Conservation (phyloP, 2,329 filamentous ascomycete species). For the Verticillium klebahnii region DNA sequence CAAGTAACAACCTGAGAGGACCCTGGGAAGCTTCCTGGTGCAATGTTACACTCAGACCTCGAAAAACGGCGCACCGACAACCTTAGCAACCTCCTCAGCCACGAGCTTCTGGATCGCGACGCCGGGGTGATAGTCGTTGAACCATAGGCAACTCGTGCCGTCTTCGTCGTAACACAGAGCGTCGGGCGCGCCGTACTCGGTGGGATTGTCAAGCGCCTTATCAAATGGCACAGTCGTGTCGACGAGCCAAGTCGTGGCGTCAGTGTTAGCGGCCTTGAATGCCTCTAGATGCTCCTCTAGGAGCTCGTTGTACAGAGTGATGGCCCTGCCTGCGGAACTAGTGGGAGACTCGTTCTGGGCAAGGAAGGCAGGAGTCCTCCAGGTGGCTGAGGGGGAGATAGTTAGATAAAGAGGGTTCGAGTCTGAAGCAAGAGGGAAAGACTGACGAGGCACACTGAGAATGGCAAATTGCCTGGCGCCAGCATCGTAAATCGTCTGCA, state of each 20-base stretch:
- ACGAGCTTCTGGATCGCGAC: slow-evolving; percentile 34
- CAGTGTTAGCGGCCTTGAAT: slow-evolving; percentile 29
- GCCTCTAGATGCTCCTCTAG: slow-evolving; percentile 20
- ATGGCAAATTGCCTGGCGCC: slow-evolving; percentile 44
- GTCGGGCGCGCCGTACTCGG: slow-evolving; percentile 34
- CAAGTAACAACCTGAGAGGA: neutral
- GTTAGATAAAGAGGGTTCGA: neutral
- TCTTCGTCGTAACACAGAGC: slow-evolving; percentile 35
- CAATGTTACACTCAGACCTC: neutral
- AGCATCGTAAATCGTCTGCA: slow-evolving; percentile 36
- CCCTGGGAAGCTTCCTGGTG: neutral
- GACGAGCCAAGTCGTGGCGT: slow-evolving; percentile 26
- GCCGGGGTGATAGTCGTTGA: slow-evolving; percentile 37
- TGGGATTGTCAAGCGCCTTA: slow-evolving; percentile 34
- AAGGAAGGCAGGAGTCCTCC: slow-evolving; percentile 31
- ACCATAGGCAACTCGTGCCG: slow-evolving; percentile 40
- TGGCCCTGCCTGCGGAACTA: slow-evolving; percentile 26
- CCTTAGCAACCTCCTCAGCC: slow-evolving; percentile 27
- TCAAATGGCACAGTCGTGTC: slow-evolving; percentile 37
- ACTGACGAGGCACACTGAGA: slow-evolving; percentile 38
- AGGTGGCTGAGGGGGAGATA: slow-evolving; percentile 24
- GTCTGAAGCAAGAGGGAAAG: neutral
- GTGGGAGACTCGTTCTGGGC: slow-evolving; percentile 12
- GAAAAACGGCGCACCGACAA: slow-evolving; percentile 12
- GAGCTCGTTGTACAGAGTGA: slow-evolving; percentile 31